phyloP scores from a whole-genome alignment of 1,139 yeast species.

The Geotrichum phurueaensis region DNA sequence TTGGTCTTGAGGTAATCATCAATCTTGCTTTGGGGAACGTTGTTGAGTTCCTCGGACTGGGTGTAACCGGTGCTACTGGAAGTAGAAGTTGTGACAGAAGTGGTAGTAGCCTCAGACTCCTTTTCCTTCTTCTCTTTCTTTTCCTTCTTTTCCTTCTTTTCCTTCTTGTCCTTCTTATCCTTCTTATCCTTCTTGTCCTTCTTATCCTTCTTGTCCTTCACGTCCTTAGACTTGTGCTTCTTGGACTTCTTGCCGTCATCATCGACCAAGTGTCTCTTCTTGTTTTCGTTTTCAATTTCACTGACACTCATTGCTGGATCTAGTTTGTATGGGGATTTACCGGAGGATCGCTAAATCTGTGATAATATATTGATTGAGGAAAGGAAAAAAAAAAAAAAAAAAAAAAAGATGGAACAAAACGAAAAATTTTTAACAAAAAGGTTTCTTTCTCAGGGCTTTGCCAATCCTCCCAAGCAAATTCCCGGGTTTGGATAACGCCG shows the following conservation, averaged over 20 bases:
- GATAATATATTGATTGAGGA: neutral
- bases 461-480: neutral
- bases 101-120: constrained; percentile 23
- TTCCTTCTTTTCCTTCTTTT: constrained; percentile 44
- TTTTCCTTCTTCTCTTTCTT: constrained; percentile 45
- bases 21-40: constrained; percentile 47
- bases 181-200: constrained; percentile 23
- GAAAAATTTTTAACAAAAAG: neutral
- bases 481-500: neutral
- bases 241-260: constrained; percentile 14
- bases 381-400: neutral
- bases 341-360: neutral
- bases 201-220: constrained; percentile 21
- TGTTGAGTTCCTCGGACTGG: constrained; percentile 12
- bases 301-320: constrained; percentile 9
- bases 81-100: neutral
- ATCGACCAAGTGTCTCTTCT: constrained; percentile 14
- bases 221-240: constrained; percentile 19
- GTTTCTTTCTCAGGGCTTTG: neutral
- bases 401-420: neutral
- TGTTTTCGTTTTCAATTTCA: constrained; percentile 8
- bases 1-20: constrained; percentile 60
- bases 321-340: neutral
- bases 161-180: constrained; percentile 25
- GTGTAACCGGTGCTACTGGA: constrained; percentile 7